Evolutionary conservation across 2,329 filamentous ascomycete species (phyloP).

Genomic region (Tolypocladium sp.): DNA sequence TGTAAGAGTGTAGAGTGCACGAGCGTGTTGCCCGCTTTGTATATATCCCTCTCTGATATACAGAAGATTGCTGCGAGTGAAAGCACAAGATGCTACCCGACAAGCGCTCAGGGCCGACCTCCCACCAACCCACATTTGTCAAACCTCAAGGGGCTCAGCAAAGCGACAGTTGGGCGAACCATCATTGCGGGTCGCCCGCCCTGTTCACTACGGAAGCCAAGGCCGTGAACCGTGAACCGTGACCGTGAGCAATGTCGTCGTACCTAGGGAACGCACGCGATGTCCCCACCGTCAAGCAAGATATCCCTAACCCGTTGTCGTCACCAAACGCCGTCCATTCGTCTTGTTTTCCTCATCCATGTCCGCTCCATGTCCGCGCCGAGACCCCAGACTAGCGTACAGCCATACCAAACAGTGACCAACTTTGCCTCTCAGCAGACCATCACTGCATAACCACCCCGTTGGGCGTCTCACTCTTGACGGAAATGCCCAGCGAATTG

Average conservation of each 20-base stretch:
- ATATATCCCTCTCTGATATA: not conserved
- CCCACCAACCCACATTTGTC: not conserved
- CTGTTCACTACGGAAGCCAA: not conserved
- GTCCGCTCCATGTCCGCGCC: too few relatives aligned
- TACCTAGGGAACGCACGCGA: not conserved
- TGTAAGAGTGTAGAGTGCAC: not conserved
- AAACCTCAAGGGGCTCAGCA: not conserved
- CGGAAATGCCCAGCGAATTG: conserved; percentile 52
- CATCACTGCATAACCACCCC: conserved; percentile 4
- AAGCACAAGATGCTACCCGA: not conserved
- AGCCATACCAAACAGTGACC: too few relatives aligned
- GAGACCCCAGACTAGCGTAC: not conserved
- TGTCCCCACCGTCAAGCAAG: not conserved
- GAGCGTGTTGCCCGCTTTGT: not conserved
- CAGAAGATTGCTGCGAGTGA: not conserved
- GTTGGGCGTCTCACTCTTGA: conserved; percentile 15
- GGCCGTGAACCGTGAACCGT: not conserved
- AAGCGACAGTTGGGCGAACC: not conserved
- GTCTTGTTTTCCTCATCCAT: not conserved
- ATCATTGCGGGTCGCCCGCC: not conserved
- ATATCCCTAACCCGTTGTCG: not conserved
- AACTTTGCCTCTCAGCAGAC: not conserved
- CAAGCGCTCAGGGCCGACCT: not conserved
- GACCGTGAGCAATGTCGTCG: not conserved
- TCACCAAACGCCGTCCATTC: not conserved